Evolutionary conservation across 164 flowering plant genomes (phyloP).

Genomic region (Umbilicus rupestris): DNA sequence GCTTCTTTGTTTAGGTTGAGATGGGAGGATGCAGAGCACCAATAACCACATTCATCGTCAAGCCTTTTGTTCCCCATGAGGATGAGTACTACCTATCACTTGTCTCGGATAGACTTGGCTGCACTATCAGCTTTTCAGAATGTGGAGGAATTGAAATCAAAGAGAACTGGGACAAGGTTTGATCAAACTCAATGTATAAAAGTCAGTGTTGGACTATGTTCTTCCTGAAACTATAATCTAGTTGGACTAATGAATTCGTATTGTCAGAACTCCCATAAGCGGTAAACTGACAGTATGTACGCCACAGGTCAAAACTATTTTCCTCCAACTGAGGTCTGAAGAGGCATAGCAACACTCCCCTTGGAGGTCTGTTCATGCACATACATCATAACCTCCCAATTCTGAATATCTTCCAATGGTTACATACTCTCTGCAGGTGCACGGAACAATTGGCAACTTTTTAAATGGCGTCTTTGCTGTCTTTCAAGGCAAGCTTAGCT

Average conservation of each 20-base stretch:
- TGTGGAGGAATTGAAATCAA: conserved; percentile 95
- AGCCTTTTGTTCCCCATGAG: conserved; percentile 76
- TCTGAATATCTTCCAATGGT: neutral
- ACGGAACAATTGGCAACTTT: conserved; percentile 51
- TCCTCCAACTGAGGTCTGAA: conserved; percentile 65
- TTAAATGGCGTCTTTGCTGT: conserved; percentile 48
- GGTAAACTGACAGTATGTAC: no score
- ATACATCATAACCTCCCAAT: neutral
- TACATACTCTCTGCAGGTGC: conserved; percentile 29
- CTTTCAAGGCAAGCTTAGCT: conserved; percentile 57
- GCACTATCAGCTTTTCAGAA: conserved; percentile 83
- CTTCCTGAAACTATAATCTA: no score
- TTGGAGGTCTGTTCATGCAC: conserved; percentile 50
- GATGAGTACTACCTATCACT: conserved; percentile 77
- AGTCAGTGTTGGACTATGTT: no score
- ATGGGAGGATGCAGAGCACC: conserved; percentile 37
- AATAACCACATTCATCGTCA: conserved; percentile 82
- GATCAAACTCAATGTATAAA: conserved; percentile 11
- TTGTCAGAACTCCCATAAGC: neutral
- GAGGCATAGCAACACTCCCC: conserved; percentile 76
- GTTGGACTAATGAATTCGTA: no score
- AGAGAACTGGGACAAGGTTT: conserved; percentile 95
- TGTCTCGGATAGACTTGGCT: conserved; percentile 79
- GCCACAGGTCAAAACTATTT: conserved; percentile 73
- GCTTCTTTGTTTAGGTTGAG: neutral